Evolutionary conservation across 2,329 filamentous ascomycete genomes (phyloP).

Genomic region (Verticillium nonalfalfae): DNA sequence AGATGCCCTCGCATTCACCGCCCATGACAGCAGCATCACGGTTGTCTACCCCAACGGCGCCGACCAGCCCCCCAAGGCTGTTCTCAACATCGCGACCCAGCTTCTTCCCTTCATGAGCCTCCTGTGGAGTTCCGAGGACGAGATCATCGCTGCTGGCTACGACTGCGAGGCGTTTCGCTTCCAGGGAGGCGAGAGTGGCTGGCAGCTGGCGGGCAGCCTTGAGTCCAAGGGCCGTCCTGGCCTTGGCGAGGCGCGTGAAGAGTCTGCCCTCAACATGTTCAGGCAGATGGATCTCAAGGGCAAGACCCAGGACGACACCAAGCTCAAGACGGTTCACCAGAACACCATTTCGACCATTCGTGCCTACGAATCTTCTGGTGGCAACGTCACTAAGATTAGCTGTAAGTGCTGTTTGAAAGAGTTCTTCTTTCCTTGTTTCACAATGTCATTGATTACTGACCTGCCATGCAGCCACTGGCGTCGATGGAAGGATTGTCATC

Average conservation of each 20-base stretch:
- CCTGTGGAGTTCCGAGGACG: constrained; percentile 84
- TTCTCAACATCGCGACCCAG: constrained; percentile 84
- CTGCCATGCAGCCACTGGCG: constrained; percentile 59
- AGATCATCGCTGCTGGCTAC: constrained; percentile 94
- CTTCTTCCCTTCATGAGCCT: constrained; percentile 88
- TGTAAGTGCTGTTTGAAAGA: constrained; percentile 52
- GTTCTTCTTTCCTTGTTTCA: constrained; percentile 6
- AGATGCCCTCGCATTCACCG: constrained; percentile 86
- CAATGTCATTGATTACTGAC: constrained; percentile 1
- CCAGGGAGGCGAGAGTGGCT: constrained; percentile 69
- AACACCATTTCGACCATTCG: constrained; percentile 89
- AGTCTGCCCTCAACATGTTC: constrained; percentile 97
- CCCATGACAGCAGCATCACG: constrained; percentile 94
- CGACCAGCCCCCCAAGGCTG: constrained; percentile 84
- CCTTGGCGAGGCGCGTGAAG: constrained; percentile 63
- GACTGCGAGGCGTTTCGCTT: constrained; percentile 88
- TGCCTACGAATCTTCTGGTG: constrained; percentile 61
- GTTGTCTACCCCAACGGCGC: constrained; percentile 90
- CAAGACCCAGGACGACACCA: constrained; percentile 84
- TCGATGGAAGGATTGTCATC: constrained; percentile 76
- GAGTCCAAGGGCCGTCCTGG: constrained; percentile 65
- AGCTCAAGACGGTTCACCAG: constrained; percentile 92
- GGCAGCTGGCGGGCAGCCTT: constrained; percentile 76
- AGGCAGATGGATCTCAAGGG: constrained; percentile 98
- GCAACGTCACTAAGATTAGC: constrained; percentile 71